Evolutionary conservation across 2,329 filamentous ascomycete genomes (phyloP), one percentile per base, ranked within the genome.

Genomic region (Fusarium siculi): DNA sequence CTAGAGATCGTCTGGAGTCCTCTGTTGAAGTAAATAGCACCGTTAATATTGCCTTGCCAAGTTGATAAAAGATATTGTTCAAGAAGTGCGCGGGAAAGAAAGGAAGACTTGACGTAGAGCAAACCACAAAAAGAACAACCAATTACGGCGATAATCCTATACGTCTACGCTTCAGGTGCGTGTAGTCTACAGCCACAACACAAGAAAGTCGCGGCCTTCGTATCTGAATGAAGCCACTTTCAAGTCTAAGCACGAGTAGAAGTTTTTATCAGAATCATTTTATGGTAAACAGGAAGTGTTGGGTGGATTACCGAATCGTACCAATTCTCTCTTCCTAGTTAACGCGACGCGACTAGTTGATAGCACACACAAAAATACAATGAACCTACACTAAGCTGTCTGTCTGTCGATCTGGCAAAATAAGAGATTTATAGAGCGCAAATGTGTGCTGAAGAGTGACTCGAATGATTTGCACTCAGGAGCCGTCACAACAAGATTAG

Each of bases 21-120:
- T 2, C 4, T 11, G 0, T 23, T 23, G 8, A 11, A 32, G 10
- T 32, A 18, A 0, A n/a, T 14, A 14, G 16, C 5, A 32, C 14
- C 7, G 2, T 1, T n/a, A 7, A 18, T 23, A 23, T 12, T 18
- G 2, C 3, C 15, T 32, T 32, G 3, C 15, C 11, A 7, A 32
- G 0, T 12, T 21, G 6, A 15, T 21, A 28, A 14, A 28, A 5
- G 28, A 6, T 3, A 28, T 28, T 15, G 4, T 7, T 15, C 7
- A n/a, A 32, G 7, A 5, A 14, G 5, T 0, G 14, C 1, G 9
- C 3, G 5, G 7, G 10, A 1, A n/a, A n/a, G n/a, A n/a, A n/a
- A n/a, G n/a, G n/a, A n/a, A n/a, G n/a, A n/a, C n/a, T n/a, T n/a
- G n/a, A n/a, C n/a, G n/a, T n/a, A n/a, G n/a, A n/a, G n/a, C n/a